Conservation (phyloP, 1,284 basidiomycete genomes). For the Vanrija sp. region DNA sequence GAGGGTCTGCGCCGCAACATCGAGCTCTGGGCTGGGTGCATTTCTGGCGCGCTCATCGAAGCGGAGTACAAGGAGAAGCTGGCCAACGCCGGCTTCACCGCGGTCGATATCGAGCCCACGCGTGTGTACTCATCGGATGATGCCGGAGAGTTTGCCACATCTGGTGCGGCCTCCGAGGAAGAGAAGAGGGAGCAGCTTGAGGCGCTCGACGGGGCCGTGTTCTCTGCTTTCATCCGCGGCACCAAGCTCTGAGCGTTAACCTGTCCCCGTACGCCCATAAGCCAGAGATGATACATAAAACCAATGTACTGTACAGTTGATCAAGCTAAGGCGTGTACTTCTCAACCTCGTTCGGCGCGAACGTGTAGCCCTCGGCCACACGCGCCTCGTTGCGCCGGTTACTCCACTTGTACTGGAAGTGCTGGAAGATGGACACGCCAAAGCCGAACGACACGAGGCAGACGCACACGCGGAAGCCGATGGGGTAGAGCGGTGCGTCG, state of each 20-base stretch:
- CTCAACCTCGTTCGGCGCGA: neutral
- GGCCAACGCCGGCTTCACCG: conserved; percentile 9
- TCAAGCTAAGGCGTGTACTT: no score
- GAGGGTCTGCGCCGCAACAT: conserved; percentile 3
- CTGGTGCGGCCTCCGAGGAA: conserved; percentile 1
- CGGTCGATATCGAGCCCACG: conserved; percentile 12
- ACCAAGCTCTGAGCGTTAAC: neutral
- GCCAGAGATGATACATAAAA: no score
- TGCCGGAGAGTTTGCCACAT: conserved; percentile 10
- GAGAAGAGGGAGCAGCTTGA: conserved; percentile 5
- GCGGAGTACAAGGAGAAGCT: conserved; percentile 15
- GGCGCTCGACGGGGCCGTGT: conserved; percentile 13
- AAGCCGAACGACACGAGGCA: conserved; percentile 21
- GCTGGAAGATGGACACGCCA: conserved; percentile 21
- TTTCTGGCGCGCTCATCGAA: conserved; percentile 16
- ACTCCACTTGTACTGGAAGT: conserved; percentile 29
- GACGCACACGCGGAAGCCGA: conserved; percentile 32
- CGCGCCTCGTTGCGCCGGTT: conserved; percentile 14
- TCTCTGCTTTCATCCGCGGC: conserved; percentile 13
- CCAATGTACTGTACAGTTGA: no score
- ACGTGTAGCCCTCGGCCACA: neutral
- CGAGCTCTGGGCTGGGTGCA: conserved; percentile 21
- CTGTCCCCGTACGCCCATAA: no score
- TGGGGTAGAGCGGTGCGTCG: conserved; percentile 34
- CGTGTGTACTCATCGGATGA: conserved; percentile 16